These are phyloP conservation scores for Scedosporium apiospermum DNA, from an alignment of 2,329 filamentous ascomycete genomes.

Conservation along the genomic window DNA sequence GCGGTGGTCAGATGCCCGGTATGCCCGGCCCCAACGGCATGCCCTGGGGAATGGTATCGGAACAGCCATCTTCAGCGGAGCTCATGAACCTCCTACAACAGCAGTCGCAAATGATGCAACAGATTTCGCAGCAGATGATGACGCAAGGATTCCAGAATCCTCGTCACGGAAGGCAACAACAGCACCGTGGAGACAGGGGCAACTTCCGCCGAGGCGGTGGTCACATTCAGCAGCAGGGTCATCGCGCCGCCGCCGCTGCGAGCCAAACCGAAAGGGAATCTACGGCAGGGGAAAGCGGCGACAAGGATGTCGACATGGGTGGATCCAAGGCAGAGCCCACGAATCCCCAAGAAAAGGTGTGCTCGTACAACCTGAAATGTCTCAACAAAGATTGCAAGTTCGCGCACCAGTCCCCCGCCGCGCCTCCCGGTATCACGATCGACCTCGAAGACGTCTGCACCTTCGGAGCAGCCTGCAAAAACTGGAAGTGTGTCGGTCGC, in stretches of 20 bases:
- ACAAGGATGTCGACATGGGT: constrained; percentile 55
- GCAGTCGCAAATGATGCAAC: constrained; percentile 77
- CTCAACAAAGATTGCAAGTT: constrained; percentile 85
- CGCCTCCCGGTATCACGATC: constrained; percentile 64
- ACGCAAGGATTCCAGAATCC: constrained; percentile 31
- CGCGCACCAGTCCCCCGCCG: constrained; percentile 88
- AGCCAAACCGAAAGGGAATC: constrained; percentile 20
- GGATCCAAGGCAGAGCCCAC: constrained; percentile 41
- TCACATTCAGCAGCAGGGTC: constrained; percentile 24
- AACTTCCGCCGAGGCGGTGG: constrained; percentile 41
- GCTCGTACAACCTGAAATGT: constrained; percentile 84
- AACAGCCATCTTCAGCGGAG: constrained; percentile 33
- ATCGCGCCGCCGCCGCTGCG: constrained; percentile 15
- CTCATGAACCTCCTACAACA: constrained; percentile 76
- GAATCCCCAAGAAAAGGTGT: constrained; percentile 59
- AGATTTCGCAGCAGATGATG: constrained; percentile 56
- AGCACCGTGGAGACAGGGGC: constrained; percentile 52
- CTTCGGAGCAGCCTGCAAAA: constrained; percentile 89
- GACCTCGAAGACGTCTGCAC: constrained; percentile 74
- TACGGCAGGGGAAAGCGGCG: constrained; percentile 23
- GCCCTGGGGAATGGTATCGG: constrained; percentile 38
- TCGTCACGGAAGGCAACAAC: constrained; percentile 28
- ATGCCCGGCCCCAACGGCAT: constrained; percentile 22
- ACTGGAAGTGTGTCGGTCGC: constrained; percentile 82
- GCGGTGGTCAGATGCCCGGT: constrained; percentile 25